Percentiles rank a stretch among this genome's conserved stretches.
Conservation (phyloP, 1,139 yeast species). For the Saccharomyces hybrid region DNA sequence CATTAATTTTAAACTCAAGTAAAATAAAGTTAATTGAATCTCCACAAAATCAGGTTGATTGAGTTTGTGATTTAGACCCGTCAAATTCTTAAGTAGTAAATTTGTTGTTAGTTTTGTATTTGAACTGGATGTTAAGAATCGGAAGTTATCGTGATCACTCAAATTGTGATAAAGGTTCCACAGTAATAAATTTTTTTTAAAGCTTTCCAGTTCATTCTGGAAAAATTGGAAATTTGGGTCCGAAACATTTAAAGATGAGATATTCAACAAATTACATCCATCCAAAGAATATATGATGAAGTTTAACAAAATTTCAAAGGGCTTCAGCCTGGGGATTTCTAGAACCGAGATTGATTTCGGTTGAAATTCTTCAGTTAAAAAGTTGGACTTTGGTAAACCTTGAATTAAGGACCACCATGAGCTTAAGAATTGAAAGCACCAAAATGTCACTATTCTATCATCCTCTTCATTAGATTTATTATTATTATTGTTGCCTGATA, state of each 20-base stretch:
- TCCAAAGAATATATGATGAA: constrained; percentile 19
- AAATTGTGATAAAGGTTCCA: constrained; percentile 26
- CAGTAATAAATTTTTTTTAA: constrained; percentile 17
- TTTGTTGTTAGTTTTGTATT: neutral
- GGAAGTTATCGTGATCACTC: constrained; percentile 21
- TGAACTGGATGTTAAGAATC: neutral
- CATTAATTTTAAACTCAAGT: constrained; percentile 16
- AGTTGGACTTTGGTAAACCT: constrained; percentile 28
- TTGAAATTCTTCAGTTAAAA: constrained; percentile 26
- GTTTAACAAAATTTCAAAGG: constrained; percentile 20
- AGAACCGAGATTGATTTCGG: constrained; percentile 20
- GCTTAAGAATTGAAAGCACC: constrained; percentile 27
- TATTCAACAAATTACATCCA: constrained; percentile 22
- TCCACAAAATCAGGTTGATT: constrained; percentile 25
- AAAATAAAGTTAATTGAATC: constrained; percentile 26
- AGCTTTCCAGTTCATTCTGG: constrained; percentile 14
- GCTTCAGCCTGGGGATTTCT: constrained; percentile 18
- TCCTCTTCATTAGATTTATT: constrained; percentile 5
- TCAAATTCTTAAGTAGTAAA: constrained; percentile 6
- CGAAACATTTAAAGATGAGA: constrained; percentile 14
- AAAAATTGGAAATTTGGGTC: constrained; percentile 12
- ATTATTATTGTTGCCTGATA: constrained; percentile 1
- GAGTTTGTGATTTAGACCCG: constrained; percentile 5
- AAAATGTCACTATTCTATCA: constrained; percentile 17
- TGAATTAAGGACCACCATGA: constrained; percentile 28